Evolutionary conservation across 1,139 yeast genomes (phyloP), one percentile per base, ranked within the genome.

Genomic region (Lodderomyces pseudojiufengensis): DNA sequence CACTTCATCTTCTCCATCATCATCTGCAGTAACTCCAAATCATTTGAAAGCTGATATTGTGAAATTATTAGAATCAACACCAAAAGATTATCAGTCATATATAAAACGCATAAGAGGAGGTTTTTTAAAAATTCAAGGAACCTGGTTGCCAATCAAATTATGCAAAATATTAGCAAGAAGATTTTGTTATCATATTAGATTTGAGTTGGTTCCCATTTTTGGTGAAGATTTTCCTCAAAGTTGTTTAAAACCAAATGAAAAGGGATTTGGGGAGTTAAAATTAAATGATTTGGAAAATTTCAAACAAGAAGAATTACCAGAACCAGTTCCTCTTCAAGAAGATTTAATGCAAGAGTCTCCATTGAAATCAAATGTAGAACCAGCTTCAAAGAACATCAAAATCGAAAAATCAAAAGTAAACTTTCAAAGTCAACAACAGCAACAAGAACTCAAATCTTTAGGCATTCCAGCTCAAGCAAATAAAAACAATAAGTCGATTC

Each of bases 121-220:
- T 3, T 86, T 80, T 51, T 71, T 90, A 48, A 88, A 87, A 65
- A 86, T 90, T 49, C 97, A 90, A 62, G 97, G 97, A 2, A 87
- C 96, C 4, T 90, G 97, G 97, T 63, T 88, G 29, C 95, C 96
- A 2, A 83, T 64, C 54, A 73, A 73, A 11, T 67, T 84, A 34
- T 90, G 95, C 31, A 71, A 70, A 46, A 62, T 75, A 22, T 65
- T 90, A 37, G 95, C 95, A 4, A 60, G 77, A 29, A 73, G 84
- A 38, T 84, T 88, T 49, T 85, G 95, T 59, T 87, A 75, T 57
- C 76, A 80, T 44, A 84, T 90, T 32, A 67, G 97, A 41, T 83
- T 68, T 57, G 78, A 85, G 28, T 64, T 88, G 47, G 73, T 87
- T 29, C 96, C 97, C 1, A 52, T 88, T 9, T 88, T 88, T 61